Evolutionary conservation across 495 filamentous ascomycete genomes (phyloP).

Genomic region (Annulohypoxylon nitens): DNA sequence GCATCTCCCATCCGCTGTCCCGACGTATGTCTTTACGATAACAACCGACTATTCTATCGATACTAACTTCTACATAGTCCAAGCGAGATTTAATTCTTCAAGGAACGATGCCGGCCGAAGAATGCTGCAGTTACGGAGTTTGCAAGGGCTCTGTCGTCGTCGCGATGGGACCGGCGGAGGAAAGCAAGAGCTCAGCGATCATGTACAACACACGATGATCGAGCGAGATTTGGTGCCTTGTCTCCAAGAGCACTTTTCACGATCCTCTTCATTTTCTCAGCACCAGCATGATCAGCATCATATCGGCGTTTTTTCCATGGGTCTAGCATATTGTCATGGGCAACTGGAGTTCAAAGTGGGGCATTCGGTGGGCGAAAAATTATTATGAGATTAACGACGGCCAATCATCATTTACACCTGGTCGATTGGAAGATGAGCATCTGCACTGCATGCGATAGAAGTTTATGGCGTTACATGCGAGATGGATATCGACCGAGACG

Average conservation of each 20-base stretch:
- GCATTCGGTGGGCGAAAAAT: constrained; percentile 23
- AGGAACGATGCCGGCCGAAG: constrained; percentile 59
- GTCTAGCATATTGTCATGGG: constrained; percentile 29
- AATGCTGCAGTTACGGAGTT: constrained; percentile 64
- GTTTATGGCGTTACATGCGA: constrained; percentile 38
- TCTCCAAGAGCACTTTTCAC: constrained; percentile 1
- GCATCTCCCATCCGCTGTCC: constrained; percentile 54
- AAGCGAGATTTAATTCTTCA: constrained; percentile 62
- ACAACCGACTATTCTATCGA: neutral
- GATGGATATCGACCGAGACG: constrained; percentile 32
- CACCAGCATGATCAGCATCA: constrained; percentile 38
- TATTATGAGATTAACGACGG: constrained; percentile 18
- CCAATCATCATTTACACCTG: constrained; percentile 28
- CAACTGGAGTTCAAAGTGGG: constrained; percentile 38
- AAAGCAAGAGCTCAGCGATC: constrained; percentile 37
- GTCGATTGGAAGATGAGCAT: constrained; percentile 33
- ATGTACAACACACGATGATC: constrained; percentile 42
- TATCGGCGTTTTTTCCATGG: constrained; percentile 38
- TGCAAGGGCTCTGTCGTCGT: constrained; percentile 63
- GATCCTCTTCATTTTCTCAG: constrained; percentile 14
- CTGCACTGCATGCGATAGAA: constrained; percentile 43
- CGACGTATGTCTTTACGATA: constrained; percentile 49
- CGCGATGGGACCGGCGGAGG: constrained; percentile 45
- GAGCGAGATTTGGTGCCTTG: constrained; percentile 14
- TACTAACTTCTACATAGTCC: constrained; percentile 49